Evolutionary conservation across 495 filamentous ascomycete species (phyloP), one percentile per base, ranked within the genome.

Genomic region (Penicillium desertorum): DNA sequence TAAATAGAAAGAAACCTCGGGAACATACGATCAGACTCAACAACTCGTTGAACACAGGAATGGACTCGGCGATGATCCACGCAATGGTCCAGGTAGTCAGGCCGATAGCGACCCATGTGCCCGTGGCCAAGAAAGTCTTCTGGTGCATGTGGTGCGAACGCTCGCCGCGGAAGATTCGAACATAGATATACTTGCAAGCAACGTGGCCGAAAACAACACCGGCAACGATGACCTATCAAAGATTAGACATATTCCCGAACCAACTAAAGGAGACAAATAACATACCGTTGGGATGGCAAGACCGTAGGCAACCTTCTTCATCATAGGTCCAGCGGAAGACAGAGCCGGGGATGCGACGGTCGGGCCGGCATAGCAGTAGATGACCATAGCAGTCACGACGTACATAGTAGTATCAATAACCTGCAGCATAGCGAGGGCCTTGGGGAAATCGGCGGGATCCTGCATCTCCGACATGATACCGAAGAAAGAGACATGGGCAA

Each of bases 401-500:
- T 93, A 92, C 43, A 91, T 80, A 49, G 76, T 58, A 22, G 82
- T 85, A 60, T 88, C 85, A 42, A 81, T 78, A 34, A 77, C 51
- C 57, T 88, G 86, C 2, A 88, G 82, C 25, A 81, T 63, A 52
- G 76, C 76, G 45, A 90, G 78, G 2, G 88, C 78, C 67, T 87
- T 88, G 47, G 76, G 74, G 60, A 80, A 89, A 45, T 88, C 81
- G 37, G 66, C 63, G 0, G 86, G 86, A 0, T 83, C 81, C 62
- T 85, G 82, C 76, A 91, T 84, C 65, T 92, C 89, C 37, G 85
- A 83, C 68, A 88, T 87, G 71, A 92, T 87, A 48, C 77, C 80
- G 76, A 91, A 88, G 71, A 89, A 86, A 56, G 86, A 79, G 61
- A 87, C 74, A 73, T 89, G 79, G 54, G 87, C 75, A 73, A 86